Conservation (phyloP, 768 basidiomycete species). For the Myochromella boudieri region DNA sequence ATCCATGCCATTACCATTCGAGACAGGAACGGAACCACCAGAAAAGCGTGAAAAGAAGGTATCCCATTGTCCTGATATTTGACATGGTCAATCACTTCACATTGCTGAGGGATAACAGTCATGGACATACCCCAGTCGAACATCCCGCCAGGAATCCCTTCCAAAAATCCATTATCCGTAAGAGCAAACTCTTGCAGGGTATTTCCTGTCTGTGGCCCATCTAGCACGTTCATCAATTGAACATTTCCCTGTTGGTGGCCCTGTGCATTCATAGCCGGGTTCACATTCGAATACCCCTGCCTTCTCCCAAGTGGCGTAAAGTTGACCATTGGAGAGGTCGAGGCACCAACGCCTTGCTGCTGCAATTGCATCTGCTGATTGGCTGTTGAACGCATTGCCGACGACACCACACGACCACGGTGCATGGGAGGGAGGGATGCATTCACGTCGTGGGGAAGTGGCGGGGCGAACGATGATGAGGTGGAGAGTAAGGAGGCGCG, state of each 20-base stretch:
- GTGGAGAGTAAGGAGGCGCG: slow-evolving; percentile 31
- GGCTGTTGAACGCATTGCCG: slow-evolving; percentile 27
- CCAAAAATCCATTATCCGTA: slow-evolving; percentile 68
- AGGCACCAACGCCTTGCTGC: slow-evolving; percentile 7
- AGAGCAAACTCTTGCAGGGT: slow-evolving; percentile 64
- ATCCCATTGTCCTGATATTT: slow-evolving; percentile 72
- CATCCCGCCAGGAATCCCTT: slow-evolving; percentile 81
- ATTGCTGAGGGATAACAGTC: slow-evolving; percentile 1
- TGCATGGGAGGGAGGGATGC: slow-evolving; percentile 16
- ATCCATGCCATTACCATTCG: slow-evolving; percentile 23
- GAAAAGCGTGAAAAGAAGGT: slow-evolving; percentile 72
- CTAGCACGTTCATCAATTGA: slow-evolving; percentile 77
- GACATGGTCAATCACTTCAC: not conserved
- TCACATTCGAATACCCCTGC: slow-evolving; percentile 57
- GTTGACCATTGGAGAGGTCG: slow-evolving; percentile 51
- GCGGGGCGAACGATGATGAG: slow-evolving; percentile 35
- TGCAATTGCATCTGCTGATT: slow-evolving; percentile 15
- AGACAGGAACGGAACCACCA: slow-evolving; percentile 13
- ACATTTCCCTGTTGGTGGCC: slow-evolving; percentile 48
- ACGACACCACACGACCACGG: slow-evolving; percentile 20
- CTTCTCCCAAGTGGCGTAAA: slow-evolving; percentile 48
- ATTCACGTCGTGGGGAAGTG: slow-evolving; percentile 24
- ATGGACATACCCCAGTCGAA: slow-evolving; percentile 76
- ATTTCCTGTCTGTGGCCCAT: slow-evolving; percentile 53
- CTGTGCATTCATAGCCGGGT: slow-evolving; percentile 68